phyloP scores from a whole-genome alignment of 495 filamentous ascomycete species.

The Aspergillus leporis region DNA sequence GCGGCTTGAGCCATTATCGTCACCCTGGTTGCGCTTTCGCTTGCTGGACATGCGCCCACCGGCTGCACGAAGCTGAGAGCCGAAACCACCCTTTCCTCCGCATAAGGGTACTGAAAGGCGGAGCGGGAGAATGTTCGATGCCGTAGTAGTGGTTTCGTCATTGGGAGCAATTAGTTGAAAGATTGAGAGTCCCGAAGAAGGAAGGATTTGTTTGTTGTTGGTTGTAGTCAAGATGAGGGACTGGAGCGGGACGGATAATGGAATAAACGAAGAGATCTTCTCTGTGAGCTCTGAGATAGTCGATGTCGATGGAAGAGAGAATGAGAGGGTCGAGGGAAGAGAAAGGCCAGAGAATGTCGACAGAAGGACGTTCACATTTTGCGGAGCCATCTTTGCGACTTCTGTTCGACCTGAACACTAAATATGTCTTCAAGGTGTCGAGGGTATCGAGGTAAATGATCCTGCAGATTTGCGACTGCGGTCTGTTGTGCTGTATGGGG shows the following conservation, averaged over 20 bases:
- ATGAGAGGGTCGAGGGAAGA: constrained; percentile 73
- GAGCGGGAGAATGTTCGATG: constrained; percentile 76
- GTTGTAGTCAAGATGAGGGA: constrained; percentile 77
- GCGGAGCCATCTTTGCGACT: constrained; percentile 32
- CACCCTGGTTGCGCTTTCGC: constrained; percentile 81
- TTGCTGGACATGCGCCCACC: constrained; percentile 96
- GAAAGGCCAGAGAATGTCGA: constrained; percentile 80
- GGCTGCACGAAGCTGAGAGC: constrained; percentile 92
- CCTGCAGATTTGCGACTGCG: not conserved
- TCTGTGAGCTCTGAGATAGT: constrained; percentile 65
- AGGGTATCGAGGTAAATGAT: not conserved
- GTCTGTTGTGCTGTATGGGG: not conserved
- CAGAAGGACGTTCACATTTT: constrained; percentile 76
- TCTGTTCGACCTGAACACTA: not conserved
- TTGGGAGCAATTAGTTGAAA: constrained; percentile 25
- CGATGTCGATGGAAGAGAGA: constrained; percentile 65
- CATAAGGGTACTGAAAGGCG: constrained; percentile 73
- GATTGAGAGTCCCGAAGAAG: constrained; percentile 34
- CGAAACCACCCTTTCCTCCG: constrained; percentile 97
- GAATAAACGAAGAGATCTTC: constrained; percentile 64
- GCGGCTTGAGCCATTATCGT: constrained; percentile 82
- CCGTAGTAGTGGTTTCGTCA: constrained; percentile 39
- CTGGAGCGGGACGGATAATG: constrained; percentile 44
- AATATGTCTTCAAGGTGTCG: not conserved
- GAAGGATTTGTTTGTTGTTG: constrained; percentile 67